Evolutionary conservation across 768 basidiomycete genomes (phyloP).

Genomic region (Rhizopogon rudus): DNA sequence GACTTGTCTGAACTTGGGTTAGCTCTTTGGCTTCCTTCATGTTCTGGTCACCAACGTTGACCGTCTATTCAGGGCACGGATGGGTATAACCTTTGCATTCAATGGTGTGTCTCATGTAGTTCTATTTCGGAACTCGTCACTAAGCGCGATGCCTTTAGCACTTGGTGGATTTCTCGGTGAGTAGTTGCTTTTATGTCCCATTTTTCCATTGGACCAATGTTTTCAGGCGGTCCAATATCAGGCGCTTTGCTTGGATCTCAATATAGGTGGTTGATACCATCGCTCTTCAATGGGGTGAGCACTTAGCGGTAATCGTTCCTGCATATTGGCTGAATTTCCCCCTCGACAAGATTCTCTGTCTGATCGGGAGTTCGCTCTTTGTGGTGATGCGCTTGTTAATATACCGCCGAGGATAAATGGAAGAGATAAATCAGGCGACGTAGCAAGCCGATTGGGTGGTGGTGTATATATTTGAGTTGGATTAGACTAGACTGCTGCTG

Average conservation of each 20-base stretch:
- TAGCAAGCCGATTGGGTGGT: no score
- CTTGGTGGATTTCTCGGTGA: constrained; percentile 17
- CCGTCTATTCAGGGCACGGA: constrained; percentile 18
- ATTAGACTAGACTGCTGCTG: no score
- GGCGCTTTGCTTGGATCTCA: constrained; percentile 48
- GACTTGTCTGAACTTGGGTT: constrained; percentile 49
- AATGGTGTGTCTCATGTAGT: constrained; percentile 25
- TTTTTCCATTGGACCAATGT: constrained; percentile 25
- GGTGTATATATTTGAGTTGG: no score
- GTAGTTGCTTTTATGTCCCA: neutral
- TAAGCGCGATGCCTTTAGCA: constrained; percentile 5
- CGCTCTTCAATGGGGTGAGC: constrained; percentile 44
- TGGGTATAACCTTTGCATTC: constrained; percentile 47
- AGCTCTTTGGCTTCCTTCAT: constrained; percentile 1
- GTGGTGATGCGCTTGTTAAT: neutral
- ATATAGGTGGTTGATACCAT: constrained; percentile 56
- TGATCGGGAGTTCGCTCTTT: neutral
- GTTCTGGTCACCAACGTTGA: neutral
- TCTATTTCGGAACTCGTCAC: no score
- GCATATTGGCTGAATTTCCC: neutral
- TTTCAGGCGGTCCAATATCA: constrained; percentile 48
- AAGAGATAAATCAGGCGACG: no score
- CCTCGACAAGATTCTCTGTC: neutral
- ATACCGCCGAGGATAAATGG: neutral
- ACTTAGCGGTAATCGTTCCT: neutral